phyloP scores from a whole-genome alignment of 1,284 basidiomycete genomes.

The Phellinidium pouzarii region DNA sequence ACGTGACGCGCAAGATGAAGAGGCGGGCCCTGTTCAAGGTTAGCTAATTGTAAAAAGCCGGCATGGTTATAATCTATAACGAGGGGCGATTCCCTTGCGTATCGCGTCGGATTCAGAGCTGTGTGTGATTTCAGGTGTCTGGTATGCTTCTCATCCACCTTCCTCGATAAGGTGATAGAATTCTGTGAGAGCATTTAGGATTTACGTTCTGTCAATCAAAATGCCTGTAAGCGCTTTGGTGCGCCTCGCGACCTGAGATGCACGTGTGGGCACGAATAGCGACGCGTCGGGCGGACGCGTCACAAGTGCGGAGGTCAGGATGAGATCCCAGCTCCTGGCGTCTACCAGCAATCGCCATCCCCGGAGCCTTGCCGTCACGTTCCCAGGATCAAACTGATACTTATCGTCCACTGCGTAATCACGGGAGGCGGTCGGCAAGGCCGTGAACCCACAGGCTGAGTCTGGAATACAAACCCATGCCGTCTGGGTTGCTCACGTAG shows the following conservation, averaged over 20 bases:
- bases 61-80: conserved; percentile 11
- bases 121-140: background rate
- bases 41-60: conserved; percentile 53
- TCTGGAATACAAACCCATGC: conserved; percentile 2
- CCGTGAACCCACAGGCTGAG: background rate
- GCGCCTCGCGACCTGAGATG: background rate
- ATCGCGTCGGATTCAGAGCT: background rate
- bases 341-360: background rate
- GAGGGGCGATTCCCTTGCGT: conserved; percentile 18
- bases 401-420: conserved; percentile 8
- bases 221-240: background rate
- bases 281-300: conserved; percentile 8
- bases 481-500: background rate
- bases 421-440: conserved; percentile 6
- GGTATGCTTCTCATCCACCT: too few species aligned
- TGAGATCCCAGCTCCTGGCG: conserved; percentile 20
- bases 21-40: conserved; percentile 84
- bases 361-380: background rate
- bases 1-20: conserved; percentile 79
- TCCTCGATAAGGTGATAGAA: background rate
- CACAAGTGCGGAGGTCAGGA: background rate
- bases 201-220: conserved; percentile 13
- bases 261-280: background rate
- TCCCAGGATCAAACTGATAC: conserved; percentile 12
- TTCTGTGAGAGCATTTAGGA: conserved; percentile 4